A percentile compares a stretch with the other conserved stretches of the same genome.
Evolutionary conservation across 2,329 filamentous ascomycete species (phyloP).

Genomic region (Torrubiella hemipterigena): DNA sequence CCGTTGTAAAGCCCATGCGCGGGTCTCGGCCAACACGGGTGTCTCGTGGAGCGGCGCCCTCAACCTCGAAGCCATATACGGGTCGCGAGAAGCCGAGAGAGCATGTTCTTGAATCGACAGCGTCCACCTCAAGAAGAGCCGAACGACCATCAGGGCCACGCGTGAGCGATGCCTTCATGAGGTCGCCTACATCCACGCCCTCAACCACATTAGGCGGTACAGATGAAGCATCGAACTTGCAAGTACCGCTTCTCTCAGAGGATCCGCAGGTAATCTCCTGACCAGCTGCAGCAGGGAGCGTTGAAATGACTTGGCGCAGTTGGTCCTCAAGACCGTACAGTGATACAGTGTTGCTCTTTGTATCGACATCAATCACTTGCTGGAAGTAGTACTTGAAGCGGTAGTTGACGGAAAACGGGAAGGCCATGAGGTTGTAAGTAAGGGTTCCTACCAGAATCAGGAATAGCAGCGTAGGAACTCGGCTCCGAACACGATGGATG

Average conservation of each 20-base stretch:
- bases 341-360: conserved; percentile 55
- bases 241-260: conserved; percentile 37
- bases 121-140: conserved; percentile 55
- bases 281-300: conserved; percentile 59
- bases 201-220: conserved; percentile 49
- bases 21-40: conserved; percentile 53
- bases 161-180: conserved; percentile 47
- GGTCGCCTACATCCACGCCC: conserved; percentile 32
- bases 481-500: conserved; percentile 73
- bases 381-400: conserved; percentile 81
- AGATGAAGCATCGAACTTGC: conserved; percentile 53
- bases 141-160: conserved; percentile 24
- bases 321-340: conserved; percentile 58
- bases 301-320: conserved; percentile 51
- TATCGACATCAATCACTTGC: conserved; percentile 68
- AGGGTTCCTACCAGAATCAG: conserved; percentile 62
- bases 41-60: conserved; percentile 46
- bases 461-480: conserved; percentile 67
- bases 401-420: conserved; percentile 72
- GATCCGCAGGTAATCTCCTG: conserved; percentile 46
- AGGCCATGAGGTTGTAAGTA: conserved; percentile 75
- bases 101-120: conserved; percentile 68
- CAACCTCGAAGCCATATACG: conserved; percentile 51
- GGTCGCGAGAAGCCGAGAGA: conserved; percentile 59
- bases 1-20: conserved; percentile 49